These are phyloP conservation scores for Daldinia bambusicola DNA, from an alignment of 495 filamentous ascomycete genomes.

Conservation along the genomic window DNA sequence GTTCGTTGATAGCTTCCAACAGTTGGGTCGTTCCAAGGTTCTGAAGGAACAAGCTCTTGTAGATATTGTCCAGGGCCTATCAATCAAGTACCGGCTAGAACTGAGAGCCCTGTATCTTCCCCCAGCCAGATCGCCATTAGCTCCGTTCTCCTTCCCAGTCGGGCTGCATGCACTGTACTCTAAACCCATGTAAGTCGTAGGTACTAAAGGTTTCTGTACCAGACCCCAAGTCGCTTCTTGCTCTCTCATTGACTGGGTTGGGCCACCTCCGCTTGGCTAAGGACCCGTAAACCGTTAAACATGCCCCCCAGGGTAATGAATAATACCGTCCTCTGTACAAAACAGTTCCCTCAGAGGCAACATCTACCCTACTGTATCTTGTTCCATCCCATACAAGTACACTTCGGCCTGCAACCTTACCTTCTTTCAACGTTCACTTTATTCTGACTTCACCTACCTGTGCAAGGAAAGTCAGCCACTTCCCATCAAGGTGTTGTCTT, in stretches of 20 bases:
- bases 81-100: conserved; percentile 49
- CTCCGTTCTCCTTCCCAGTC: conserved; percentile 64
- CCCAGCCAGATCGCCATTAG: conserved; percentile 60
- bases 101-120: conserved; percentile 48
- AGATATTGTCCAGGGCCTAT: conserved; percentile 44
- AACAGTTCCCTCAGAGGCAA: conserved; percentile 58
- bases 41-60: conserved; percentile 35
- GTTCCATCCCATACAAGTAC: conserved; percentile 61
- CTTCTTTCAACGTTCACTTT: conserved; percentile 51
- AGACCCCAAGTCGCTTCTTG: conserved; percentile 52
- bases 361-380: conserved; percentile 55
- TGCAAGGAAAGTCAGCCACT: conserved; percentile 40
- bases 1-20: conserved; percentile 15
- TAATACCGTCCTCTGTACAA: conserved; percentile 63
- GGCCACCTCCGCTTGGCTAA: conserved; percentile 52
- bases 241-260: conserved; percentile 52
- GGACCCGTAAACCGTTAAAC: conserved; percentile 54
- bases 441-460: conserved; percentile 54
- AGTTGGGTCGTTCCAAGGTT: conserved; percentile 21
- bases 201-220: conserved; percentile 53
- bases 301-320: conserved; percentile 52
- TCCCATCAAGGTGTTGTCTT: conserved; percentile 35
- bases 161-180: conserved; percentile 61
- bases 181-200: conserved; percentile 55
- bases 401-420: conserved; percentile 58